Conservation (phyloP, 768 basidiomycete genomes). For the Hypholoma fasciculare region DNA sequence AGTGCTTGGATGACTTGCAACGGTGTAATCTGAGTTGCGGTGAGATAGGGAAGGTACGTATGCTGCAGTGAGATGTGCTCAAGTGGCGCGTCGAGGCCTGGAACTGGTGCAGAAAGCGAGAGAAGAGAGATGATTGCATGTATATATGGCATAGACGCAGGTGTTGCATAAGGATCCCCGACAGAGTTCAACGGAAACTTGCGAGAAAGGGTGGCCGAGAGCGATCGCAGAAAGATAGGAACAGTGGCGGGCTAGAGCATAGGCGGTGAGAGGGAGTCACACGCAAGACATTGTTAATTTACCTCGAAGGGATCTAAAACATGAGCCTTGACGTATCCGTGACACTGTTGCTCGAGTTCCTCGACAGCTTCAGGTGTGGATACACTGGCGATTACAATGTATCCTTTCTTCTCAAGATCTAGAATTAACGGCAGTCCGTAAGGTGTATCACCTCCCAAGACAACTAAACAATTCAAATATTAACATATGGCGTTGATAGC, state of each 20-base stretch:
- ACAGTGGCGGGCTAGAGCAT: slow-evolving; percentile 63
- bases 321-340: slow-evolving; percentile 80
- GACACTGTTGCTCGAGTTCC: slow-evolving; percentile 59
- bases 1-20: slow-evolving; percentile 76
- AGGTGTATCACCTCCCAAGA: slow-evolving; percentile 79
- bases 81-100: slow-evolving; percentile 56
- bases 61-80: slow-evolving; percentile 67
- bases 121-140: slow-evolving; percentile 80
- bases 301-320: slow-evolving; percentile 83
- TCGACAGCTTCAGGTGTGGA: slow-evolving; percentile 65
- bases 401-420: slow-evolving; percentile 76
- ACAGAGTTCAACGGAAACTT: slow-evolving; percentile 77
- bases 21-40: slow-evolving; percentile 74
- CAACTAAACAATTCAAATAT: slow-evolving; percentile 43
- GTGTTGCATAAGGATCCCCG: slow-evolving; percentile 79
- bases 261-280: background rate
- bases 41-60: slow-evolving; percentile 71
- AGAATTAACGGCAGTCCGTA: slow-evolving; percentile 70
- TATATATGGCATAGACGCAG: slow-evolving; percentile 66
- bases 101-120: slow-evolving; percentile 45
- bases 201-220: slow-evolving; percentile 77
- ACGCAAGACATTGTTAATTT: background rate
- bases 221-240: slow-evolving; percentile 76
- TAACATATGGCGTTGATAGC: background rate
- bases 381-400: slow-evolving; percentile 83